Evolutionary conservation across 2,329 filamentous ascomycete genomes (phyloP), one percentile per base, ranked within the genome.

Genomic region (Endocalyx cinctus): DNA sequence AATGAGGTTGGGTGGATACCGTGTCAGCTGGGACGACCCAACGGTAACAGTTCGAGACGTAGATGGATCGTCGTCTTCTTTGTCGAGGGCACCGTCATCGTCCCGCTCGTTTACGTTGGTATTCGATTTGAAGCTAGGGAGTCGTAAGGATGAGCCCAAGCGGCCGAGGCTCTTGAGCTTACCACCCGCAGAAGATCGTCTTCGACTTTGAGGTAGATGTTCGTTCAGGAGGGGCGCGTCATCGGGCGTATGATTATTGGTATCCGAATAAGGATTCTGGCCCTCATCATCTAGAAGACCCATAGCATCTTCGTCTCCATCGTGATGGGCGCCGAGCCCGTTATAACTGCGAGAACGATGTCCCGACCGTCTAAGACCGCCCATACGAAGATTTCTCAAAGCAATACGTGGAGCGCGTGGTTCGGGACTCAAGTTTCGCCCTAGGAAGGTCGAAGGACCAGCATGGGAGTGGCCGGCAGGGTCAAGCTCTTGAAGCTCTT

Each of bases 1-100:
- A 30, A 98, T 77, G 36, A 87, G 76, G 60, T 98, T 98, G 7
- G 85, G 79, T 8, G 92, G 90, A 58, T 90, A 97, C 46, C 83
- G 80, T 31, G 80, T 70, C 17, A 77, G 60, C 54, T 94, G 89
- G 18, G 66, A 55, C 29, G 82, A 79, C 37, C 87, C 90, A 33
- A 95, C 85, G 3, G 79, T 69, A 18, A 96, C 75, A 31, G 77
- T 76, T 35, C 90, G 78, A 17, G 87, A 84, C 1, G 86, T 72
- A 6, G 79, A 79, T 5, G 83, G 76, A 50, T 82, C 77, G 41
- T 79, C 69, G 5, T 78, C 70, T 37, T 65, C 65, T 30, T 65
- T 64, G 36, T 76, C 66, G 42, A 60, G 54, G 33, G 67, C 64
- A 29, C 72, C 64, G 29, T 70, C 67, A 17, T 71, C 72, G 12